A percentile compares a stretch with the other conserved stretches of the same genome.
Evolutionary conservation across 495 filamentous ascomycete species (phyloP).

Genomic region (Friedmanniomyces simplex): DNA sequence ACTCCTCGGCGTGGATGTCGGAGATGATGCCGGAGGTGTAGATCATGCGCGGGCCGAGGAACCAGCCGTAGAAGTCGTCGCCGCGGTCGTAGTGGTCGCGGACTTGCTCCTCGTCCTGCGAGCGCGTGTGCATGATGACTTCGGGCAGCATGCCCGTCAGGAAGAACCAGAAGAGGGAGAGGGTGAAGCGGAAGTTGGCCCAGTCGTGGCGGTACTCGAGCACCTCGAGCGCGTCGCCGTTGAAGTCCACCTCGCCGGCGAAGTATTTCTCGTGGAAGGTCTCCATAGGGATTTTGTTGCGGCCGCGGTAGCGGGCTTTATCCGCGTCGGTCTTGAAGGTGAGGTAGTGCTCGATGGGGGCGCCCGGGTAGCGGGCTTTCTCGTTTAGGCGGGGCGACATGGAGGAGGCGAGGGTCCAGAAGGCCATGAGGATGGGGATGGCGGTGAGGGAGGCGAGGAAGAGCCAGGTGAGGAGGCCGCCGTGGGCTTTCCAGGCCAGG

Average conservation of each 20-base stretch:
- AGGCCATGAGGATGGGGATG: conserved; percentile 57
- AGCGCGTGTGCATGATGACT: conserved; percentile 66
- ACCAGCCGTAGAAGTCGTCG: conserved; percentile 84
- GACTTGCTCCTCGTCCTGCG: conserved; percentile 80
- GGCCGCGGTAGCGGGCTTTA: conserved; percentile 59
- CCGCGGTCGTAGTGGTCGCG: conserved; percentile 80
- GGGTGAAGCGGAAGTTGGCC: conserved; percentile 72
- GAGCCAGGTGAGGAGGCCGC: conserved; percentile 59
- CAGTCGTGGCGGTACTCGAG: conserved; percentile 82
- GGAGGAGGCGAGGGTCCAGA: conserved; percentile 58
- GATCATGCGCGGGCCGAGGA: conserved; percentile 83
- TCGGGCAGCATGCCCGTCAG: conserved; percentile 64
- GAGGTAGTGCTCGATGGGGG: conserved; percentile 74
- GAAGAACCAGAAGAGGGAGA: conserved; percentile 57
- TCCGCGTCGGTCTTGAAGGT: conserved; percentile 70
- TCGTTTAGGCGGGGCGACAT: conserved; percentile 66
- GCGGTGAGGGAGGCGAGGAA: conserved; percentile 57
- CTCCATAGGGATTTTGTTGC: conserved; percentile 72
- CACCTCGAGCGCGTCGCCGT: conserved; percentile 68
- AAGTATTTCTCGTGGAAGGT: conserved; percentile 89
- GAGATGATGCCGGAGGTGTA: conserved; percentile 78
- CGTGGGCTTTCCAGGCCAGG: conserved; percentile 56
- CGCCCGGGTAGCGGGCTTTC: conserved; percentile 65
- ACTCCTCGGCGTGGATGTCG: conserved; percentile 64
- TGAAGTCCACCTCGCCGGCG: conserved; percentile 74